These are phyloP conservation scores for Phytophthora europaea DNA, from an alignment of 352 stramenopile genomes.

Conservation along the genomic window DNA sequence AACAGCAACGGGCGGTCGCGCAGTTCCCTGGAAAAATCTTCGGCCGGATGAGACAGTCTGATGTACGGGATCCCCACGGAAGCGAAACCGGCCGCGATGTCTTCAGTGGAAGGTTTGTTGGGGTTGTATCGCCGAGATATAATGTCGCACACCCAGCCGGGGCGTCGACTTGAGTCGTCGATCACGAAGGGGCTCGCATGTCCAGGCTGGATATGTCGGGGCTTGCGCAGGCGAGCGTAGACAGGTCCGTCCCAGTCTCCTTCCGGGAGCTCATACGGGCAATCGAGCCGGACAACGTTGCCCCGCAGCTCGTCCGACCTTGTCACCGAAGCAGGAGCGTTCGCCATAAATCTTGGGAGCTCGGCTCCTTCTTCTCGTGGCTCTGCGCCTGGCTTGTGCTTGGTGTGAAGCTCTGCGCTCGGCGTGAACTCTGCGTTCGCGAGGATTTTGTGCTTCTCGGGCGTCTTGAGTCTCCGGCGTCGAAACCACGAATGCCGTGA, in stretches of 20 bases:
- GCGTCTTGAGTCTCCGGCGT: too few species aligned
- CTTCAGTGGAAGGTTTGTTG: not conserved
- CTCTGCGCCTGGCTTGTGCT: too few species aligned
- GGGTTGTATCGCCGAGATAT: not conserved
- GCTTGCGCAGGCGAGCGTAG: not conserved
- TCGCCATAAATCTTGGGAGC: not conserved
- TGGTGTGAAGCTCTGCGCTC: too few species aligned
- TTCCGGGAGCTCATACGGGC: not conserved
- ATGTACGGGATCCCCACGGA: not conserved
- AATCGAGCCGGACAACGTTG: not conserved
- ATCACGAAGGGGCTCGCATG: not conserved
- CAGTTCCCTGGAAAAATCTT: too few species aligned
- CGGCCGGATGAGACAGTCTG: too few species aligned
- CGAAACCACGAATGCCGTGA: too few species aligned
- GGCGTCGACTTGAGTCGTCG: not conserved
- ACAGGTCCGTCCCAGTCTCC: not conserved
- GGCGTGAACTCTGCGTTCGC: too few species aligned
- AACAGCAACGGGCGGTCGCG: too few species aligned
- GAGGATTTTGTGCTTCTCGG: too few species aligned
- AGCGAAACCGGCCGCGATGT: not conserved
- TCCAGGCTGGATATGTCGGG: not conserved
- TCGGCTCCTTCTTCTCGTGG: not conserved
- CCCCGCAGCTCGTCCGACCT: not conserved
- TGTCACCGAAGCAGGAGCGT: not conserved
- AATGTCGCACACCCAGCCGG: not conserved